Conservation (phyloP, 2,329 filamentous ascomycete species). For the Fonsecaea multimorphosa region DNA sequence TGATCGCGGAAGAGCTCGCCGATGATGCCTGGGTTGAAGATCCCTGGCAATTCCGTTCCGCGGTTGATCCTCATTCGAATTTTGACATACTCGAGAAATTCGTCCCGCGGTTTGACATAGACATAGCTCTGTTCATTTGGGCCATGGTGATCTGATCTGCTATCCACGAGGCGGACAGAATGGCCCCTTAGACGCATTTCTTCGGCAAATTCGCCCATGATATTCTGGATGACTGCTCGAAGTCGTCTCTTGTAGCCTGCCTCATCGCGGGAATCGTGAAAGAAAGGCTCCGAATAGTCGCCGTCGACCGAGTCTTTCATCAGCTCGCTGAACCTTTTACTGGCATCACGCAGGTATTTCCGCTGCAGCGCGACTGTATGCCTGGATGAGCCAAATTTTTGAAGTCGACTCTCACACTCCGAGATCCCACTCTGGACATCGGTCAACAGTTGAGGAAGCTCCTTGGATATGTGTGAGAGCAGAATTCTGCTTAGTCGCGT, state of each 20-base stretch:
- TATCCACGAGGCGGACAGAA: constrained; percentile 20
- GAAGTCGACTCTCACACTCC: constrained; percentile 48
- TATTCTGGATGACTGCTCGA: constrained; percentile 40
- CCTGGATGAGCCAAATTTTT: constrained; percentile 56
- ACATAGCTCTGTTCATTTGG: not conserved
- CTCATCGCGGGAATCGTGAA: constrained; percentile 41
- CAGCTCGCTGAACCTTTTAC: constrained; percentile 48
- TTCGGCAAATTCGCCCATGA: constrained; percentile 42
- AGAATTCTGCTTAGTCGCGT: constrained; percentile 45
- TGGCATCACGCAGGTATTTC: constrained; percentile 46
- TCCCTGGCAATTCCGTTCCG: constrained; percentile 46
- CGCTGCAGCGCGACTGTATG: constrained; percentile 42
- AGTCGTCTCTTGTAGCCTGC: constrained; percentile 40
- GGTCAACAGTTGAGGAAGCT: constrained; percentile 47
- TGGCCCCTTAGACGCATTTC: constrained; percentile 29
- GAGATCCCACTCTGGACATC: constrained; percentile 46
- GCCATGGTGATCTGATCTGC: not conserved
- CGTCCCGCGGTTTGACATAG: constrained; percentile 4
- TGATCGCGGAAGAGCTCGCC: constrained; percentile 46
- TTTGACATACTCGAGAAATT: constrained; percentile 22
- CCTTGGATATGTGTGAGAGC: constrained; percentile 43
- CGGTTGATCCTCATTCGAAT: constrained; percentile 30
- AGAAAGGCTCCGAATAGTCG: constrained; percentile 50
- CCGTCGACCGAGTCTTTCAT: constrained; percentile 49
- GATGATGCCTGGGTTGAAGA: constrained; percentile 44